Percentiles rank a stretch among this genome's conserved stretches.
Evolutionary conservation across 1,284 basidiomycete species (phyloP).

Genomic region (Cystobasidium slooffiae): DNA sequence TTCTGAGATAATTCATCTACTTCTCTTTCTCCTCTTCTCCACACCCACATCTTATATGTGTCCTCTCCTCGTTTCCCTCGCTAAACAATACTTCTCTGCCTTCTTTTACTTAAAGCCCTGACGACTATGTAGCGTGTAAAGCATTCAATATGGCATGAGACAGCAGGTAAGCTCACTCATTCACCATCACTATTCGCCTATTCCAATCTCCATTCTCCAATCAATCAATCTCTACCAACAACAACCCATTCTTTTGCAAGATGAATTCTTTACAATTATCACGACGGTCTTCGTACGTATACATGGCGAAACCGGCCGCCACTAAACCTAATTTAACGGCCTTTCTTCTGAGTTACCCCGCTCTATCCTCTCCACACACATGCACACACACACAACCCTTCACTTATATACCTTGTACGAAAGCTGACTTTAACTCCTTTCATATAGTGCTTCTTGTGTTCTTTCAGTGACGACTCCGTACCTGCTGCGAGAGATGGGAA

Average conservation of each 20-base stretch:
- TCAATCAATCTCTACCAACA: not conserved
- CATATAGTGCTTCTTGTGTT: not conserved
- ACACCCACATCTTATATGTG: not conserved
- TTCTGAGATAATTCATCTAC: slow-evolving; percentile 28
- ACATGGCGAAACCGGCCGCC: slow-evolving; percentile 45
- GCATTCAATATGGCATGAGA: not conserved
- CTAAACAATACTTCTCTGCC: slow-evolving; percentile 2
- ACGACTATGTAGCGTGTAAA: not conserved
- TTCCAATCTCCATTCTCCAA: not conserved
- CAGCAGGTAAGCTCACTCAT: slow-evolving; percentile 14
- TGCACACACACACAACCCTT: not conserved
- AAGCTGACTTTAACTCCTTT: not conserved
- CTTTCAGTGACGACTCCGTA: too few species aligned
- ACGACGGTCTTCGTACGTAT: slow-evolving; percentile 43
- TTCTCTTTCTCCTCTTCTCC: not conserved
- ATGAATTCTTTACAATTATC: slow-evolving; percentile 43
- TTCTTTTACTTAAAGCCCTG: not conserved
- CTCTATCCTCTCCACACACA: not conserved
- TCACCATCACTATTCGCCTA: not conserved
- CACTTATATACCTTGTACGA: not conserved
- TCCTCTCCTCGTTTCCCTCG: slow-evolving; percentile 9
- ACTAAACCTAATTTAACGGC: slow-evolving; percentile 44
- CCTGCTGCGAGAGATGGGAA: too few species aligned
- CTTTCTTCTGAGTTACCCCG: slow-evolving; percentile 38
- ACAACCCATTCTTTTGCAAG: slow-evolving; percentile 9